These are phyloP conservation scores for Rhodotorula sp. DNA, from an alignment of 1,284 basidiomycete species.

Conservation along the genomic window DNA sequence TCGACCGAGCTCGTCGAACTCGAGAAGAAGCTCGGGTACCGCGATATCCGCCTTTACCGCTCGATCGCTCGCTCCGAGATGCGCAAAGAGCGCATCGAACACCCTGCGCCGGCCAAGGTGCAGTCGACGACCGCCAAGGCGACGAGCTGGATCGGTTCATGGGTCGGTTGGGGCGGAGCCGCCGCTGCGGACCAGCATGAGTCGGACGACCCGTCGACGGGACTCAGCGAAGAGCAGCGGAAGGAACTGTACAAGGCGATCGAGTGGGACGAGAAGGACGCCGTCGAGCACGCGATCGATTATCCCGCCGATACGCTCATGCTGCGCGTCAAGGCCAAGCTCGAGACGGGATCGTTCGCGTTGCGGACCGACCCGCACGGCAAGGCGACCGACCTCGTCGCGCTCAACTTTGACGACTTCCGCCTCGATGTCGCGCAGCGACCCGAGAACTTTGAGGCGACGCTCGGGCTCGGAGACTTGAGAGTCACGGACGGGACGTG, in stretches of 20 bases:
- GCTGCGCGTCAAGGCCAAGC: constrained; percentile 69
- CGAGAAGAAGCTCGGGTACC: constrained; percentile 82
- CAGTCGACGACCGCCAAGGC: constrained; percentile 53
- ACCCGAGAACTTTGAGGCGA: constrained; percentile 78
- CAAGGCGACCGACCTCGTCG: constrained; percentile 68
- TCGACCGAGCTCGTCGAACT: constrained; percentile 61
- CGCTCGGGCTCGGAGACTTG: constrained; percentile 81
- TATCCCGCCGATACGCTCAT: constrained; percentile 79
- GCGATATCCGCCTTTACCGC: constrained; percentile 96
- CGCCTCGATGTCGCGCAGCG: constrained; percentile 81
- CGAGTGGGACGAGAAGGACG: constrained; percentile 84
- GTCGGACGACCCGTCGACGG: constrained; percentile 56
- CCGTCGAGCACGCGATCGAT: constrained; percentile 62
- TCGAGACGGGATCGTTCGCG: constrained; percentile 83
- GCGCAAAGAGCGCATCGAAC: constrained; percentile 66
- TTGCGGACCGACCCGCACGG: constrained; percentile 68
- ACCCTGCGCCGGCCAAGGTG: constrained; percentile 33
- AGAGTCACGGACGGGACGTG: constrained; percentile 90
- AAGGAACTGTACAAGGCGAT: constrained; percentile 90
- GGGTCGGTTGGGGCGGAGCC: constrained; percentile 68
- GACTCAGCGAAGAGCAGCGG: constrained; percentile 87
- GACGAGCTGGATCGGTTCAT: constrained; percentile 66
- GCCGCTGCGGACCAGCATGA: constrained; percentile 38
- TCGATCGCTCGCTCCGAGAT: constrained; percentile 89
- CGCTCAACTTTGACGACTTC: constrained; percentile 84